Conservation (phyloP, 2,329 filamentous ascomycete genomes). For the Helotiales sp. region DNA sequence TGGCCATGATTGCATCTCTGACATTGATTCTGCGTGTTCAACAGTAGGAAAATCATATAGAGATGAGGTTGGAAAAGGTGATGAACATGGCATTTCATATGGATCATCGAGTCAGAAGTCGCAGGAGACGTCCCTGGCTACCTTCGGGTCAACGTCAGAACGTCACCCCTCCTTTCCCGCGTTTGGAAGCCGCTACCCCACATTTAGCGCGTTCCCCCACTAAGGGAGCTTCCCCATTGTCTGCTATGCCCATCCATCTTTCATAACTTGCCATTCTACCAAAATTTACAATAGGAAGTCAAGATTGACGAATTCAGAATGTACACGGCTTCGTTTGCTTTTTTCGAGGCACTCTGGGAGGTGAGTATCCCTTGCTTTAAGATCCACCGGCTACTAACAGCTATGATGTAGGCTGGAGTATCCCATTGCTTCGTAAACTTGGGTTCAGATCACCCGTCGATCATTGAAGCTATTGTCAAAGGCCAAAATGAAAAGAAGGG, state of each 20-base stretch:
- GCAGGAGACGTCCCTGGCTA: no score
- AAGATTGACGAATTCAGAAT: background rate
- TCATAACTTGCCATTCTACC: background rate
- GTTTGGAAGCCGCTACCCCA: background rate
- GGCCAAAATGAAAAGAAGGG: constrained; percentile 65
- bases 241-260: background rate
- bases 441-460: constrained; percentile 63
- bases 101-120: no score
- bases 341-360: constrained; percentile 73
- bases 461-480: constrained; percentile 73
- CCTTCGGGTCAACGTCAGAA: background rate
- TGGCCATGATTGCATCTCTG: no score
- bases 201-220: background rate
- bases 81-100: no score
- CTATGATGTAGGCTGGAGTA: constrained; percentile 42
- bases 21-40: no score
- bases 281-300: background rate
- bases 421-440: constrained; percentile 60
- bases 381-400: background rate
- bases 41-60: no score
- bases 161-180: background rate
- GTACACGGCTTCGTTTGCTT: constrained; percentile 41
- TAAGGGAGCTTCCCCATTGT: background rate
- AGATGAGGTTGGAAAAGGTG: no score
- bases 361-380: constrained; percentile 22